These are phyloP conservation scores for Naumovozyma castellii DNA, from an alignment of 805 yeast genomes.

Conservation along the genomic window DNA sequence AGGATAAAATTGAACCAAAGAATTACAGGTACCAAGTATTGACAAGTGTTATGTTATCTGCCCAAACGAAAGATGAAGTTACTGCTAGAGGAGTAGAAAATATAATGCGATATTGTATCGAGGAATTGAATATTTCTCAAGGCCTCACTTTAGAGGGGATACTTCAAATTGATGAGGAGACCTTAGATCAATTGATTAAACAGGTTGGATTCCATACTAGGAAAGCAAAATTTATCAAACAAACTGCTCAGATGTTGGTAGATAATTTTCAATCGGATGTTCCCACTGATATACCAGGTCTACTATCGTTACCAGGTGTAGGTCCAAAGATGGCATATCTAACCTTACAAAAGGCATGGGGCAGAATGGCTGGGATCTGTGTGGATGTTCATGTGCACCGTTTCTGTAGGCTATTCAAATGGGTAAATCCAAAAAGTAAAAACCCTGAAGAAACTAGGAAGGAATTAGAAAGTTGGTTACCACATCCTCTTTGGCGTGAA, in stretches of 20 bases:
- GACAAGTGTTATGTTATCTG: constrained; percentile 73
- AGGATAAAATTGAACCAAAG: constrained; percentile 24
- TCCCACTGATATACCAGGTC: constrained; percentile 58
- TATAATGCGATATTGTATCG: constrained; percentile 42
- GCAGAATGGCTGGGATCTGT: constrained; percentile 70
- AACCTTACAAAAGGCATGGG: constrained; percentile 77
- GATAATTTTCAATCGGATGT: constrained; percentile 54
- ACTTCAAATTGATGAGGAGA: constrained; percentile 39
- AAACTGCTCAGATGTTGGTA: constrained; percentile 44
- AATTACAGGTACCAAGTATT: constrained; percentile 62
- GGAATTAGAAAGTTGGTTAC: constrained; percentile 66
- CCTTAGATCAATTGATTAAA: constrained; percentile 55
- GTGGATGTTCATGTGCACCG: constrained; percentile 89
- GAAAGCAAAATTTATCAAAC: constrained; percentile 62
- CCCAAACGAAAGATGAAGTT: constrained; percentile 87
- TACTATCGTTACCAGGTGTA: constrained; percentile 73
- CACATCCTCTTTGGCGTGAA: constrained; percentile 66
- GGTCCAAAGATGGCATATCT: constrained; percentile 93
- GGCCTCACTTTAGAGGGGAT: constrained; percentile 55
- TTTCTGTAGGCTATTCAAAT: constrained; percentile 66
- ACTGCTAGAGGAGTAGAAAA: constrained; percentile 62
- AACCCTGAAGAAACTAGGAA: constrained; percentile 72
- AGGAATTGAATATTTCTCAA: constrained; percentile 31
- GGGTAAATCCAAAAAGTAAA: constrained; percentile 47
- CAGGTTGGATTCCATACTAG: constrained; percentile 83